Evolutionary conservation across 176 grass and related monocot species (phyloP).

Genomic region (Phoenix dactylifera): DNA sequence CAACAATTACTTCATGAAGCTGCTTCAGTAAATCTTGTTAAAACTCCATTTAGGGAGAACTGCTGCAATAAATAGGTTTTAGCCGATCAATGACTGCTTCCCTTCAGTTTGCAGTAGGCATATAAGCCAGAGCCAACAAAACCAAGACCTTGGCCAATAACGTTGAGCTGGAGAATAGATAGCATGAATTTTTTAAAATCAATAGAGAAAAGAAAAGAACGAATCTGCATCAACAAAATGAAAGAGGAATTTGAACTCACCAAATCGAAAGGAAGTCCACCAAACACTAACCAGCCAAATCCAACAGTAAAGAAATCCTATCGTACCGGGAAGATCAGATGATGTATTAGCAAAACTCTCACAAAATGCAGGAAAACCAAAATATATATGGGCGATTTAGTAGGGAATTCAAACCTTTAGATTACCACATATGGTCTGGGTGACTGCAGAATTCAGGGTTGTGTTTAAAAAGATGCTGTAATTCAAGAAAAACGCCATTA

Average conservation of each 20-base stretch:
- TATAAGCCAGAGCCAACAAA: neutral
- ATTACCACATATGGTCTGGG: slow-evolving; percentile 14
- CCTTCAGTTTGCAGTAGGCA: slow-evolving; percentile 1
- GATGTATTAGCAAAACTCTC: neutral
- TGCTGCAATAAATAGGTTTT: too few species aligned
- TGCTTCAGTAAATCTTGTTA: too few species aligned
- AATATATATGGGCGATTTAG: too few species aligned
- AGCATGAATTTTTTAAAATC: neutral
- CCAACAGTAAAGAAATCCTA: slow-evolving; percentile 3
- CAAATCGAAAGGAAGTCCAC: slow-evolving; percentile 5
- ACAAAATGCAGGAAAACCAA: neutral
- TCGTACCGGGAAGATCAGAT: neutral
- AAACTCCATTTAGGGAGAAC: too few species aligned
- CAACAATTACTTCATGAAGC: too few species aligned
- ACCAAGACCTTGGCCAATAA: neutral
- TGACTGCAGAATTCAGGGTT: slow-evolving; percentile 13
- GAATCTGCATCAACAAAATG: neutral
- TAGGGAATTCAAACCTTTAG: neutral
- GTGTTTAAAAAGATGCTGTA: slow-evolving; percentile 15
- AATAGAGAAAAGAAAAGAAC: neutral
- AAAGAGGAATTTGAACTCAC: neutral
- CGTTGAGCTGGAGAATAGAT: neutral
- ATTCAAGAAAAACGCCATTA: slow-evolving; percentile 10
- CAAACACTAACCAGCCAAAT: slow-evolving; percentile 6
- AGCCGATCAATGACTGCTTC: neutral